phyloP scores from a whole-genome alignment of 176 grass and related monocot species.

The Metroxylon sagu region DNA sequence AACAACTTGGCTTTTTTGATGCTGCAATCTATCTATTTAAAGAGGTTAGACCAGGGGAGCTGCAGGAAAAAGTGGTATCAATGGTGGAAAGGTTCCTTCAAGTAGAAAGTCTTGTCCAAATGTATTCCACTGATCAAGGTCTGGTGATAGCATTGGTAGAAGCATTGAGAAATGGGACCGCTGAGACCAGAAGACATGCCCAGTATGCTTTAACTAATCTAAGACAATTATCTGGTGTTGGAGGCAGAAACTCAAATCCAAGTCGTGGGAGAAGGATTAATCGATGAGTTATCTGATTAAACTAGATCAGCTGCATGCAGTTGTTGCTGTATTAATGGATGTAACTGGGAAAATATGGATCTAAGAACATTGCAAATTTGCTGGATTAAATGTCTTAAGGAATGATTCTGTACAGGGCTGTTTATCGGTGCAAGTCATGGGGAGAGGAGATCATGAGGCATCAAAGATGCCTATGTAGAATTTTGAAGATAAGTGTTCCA shows the following conservation, averaged over 20 bases:
- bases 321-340: too few species aligned
- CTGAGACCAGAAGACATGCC: constrained; percentile 1
- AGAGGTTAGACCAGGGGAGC: constrained; percentile 1
- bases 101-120: neutral
- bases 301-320: too few species aligned
- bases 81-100: constrained; percentile 6
- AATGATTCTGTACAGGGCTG: too few species aligned
- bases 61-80: constrained; percentile 5
- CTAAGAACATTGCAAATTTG: too few species aligned
- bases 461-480: too few species aligned
- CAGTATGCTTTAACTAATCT: constrained; percentile 1
- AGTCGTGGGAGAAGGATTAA: neutral
- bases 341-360: too few species aligned
- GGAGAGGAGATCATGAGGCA: too few species aligned
- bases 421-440: too few species aligned
- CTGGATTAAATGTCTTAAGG: too few species aligned
- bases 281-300: neutral
- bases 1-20: constrained; percentile 4
- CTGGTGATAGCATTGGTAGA: constrained; percentile 9
- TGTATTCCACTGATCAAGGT: constrained; percentile 14
- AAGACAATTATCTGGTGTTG: constrained; percentile 7
- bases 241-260: neutral
- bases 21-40: constrained; percentile 9
- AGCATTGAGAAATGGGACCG: constrained; percentile 7
- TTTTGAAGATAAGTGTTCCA: too few species aligned